Conservation (phyloP, 192 early-diverging fungal species). For the Gonapodya prolifera region DNA sequence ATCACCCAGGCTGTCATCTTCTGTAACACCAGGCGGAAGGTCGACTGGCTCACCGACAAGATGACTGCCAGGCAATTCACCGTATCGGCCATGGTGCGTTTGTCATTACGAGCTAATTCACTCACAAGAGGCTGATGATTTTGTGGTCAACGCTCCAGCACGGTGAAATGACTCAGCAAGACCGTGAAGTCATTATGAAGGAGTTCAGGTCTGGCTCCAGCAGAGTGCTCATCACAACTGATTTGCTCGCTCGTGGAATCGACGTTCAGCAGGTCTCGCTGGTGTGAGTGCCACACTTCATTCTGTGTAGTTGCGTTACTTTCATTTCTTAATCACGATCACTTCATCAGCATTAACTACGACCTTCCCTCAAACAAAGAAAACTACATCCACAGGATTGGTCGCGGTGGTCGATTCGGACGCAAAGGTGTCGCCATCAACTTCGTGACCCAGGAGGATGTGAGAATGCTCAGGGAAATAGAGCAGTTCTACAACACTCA, state of each 20-base stretch:
- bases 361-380: conserved; percentile 93
- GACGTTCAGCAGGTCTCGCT: conserved; percentile 99
- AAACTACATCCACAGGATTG: conserved; percentile 99
- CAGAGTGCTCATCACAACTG: conserved; percentile 96
- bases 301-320: neutral
- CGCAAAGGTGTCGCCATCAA: conserved; percentile 99
- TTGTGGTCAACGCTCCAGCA: conserved; percentile 32
- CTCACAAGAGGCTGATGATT: neutral
- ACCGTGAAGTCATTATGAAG: conserved; percentile 97
- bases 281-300: conserved; percentile 25
- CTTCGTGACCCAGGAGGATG: conserved; percentile 96
- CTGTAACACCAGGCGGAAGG: conserved; percentile 99
- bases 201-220: conserved; percentile 97
- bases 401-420: conserved; percentile 99
- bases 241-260: conserved; percentile 96
- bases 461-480: conserved; percentile 70
- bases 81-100: conserved; percentile 74
- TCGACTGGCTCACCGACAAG: conserved; percentile 98
- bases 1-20: conserved; percentile 99
- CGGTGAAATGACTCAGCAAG: conserved; percentile 95
- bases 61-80: conserved; percentile 82
- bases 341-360: conserved; percentile 64
- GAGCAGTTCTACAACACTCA: conserved; percentile 98
- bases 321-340: neutral
- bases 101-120: neutral